Base-by-base conservation (phyloP, 1,284 basidiomycete genomes). In the Sanghuangporus sanghuang region DNA sequence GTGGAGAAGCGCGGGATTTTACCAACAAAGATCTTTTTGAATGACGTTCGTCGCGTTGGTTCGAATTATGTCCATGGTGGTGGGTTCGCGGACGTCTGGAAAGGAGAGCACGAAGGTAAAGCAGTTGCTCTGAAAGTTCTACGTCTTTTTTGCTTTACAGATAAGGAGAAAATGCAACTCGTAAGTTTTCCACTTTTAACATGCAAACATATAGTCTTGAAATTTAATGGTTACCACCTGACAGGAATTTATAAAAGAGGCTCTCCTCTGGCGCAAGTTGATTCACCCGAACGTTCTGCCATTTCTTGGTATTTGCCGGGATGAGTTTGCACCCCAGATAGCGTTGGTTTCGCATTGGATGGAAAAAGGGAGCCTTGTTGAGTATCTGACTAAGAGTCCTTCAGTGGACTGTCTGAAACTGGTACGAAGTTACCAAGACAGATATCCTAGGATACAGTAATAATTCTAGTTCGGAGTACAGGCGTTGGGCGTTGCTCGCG, bases 71-170 rank as follows among this genome's bases (percentile, higher is more conserved):
- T 64, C 12, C n/a, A 39, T 46, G 63, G 63, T 9, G 63, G 63
- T 12, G 63, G 63, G 1, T 64, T 64, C 48, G 63, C 63, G 3
- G 63, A 64, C 53, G 59, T 64, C 39, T 64, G 58, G 58, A 59
- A 57, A 36, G 63, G 63, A 3, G 62, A 59, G 4, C 40, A 50
- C 21, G 21, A 44, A 23, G 50, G 57, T 12, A 52, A 46, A 18
- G 18, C 38, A n/a, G 35, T 63, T 38, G 62, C 62, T 42, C 39
- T 63, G 36, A 63, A 63, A 42, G 62, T 53, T 21, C 57, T 63
- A 21, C 62, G 62, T 14, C 40, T 63, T 1, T 59, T 59, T 53
- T 36, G 14, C 16, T 35, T 44, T 4, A 3, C 44, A 8, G 54
- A 57, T 5, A n/a, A 32, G 4, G 53, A 62, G 27, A 62, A 62